phyloP scores from a whole-genome alignment of 2,329 filamentous ascomycete genomes.

The Calonectria montana region DNA sequence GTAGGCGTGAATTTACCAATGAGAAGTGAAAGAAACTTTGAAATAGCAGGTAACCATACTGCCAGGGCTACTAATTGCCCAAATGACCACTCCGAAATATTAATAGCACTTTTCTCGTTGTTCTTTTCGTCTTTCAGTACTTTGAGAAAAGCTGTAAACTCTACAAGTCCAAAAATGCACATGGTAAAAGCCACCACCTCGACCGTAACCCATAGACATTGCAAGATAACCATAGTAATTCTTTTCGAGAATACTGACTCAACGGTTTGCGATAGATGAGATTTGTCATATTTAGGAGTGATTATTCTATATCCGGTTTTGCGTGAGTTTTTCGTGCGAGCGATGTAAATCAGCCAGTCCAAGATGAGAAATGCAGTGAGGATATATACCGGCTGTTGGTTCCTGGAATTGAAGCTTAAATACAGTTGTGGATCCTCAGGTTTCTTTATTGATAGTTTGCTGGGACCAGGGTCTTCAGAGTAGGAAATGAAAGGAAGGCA shows the following conservation, averaged over 20 bases:
- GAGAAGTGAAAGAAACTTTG: neutral
- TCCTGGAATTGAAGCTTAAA: neutral
- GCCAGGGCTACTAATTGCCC: neutral
- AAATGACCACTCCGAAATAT: neutral
- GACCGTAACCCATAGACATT: neutral
- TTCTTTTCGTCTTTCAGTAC: neutral
- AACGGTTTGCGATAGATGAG: neutral
- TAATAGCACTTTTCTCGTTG: neutral
- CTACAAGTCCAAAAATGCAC: neutral
- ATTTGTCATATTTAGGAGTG: rapidly evolving
- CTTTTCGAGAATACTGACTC: neutral
- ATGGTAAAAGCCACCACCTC: neutral
- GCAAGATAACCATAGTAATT: neutral
- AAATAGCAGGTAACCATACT: neutral
- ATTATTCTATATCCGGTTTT: neutral
- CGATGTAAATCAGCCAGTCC: neutral
- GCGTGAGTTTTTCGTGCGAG: neutral
- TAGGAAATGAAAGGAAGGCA: neutral
- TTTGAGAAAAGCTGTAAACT: neutral
- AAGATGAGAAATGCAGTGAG: neutral
- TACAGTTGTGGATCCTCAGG: neutral
- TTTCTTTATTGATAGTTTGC: too few relatives aligned
- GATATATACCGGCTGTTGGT: neutral
- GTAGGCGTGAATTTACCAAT: neutral
- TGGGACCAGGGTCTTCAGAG: neutral